Conservation (phyloP, 2,329 filamentous ascomycete species). For the Penicillium sp. region DNA sequence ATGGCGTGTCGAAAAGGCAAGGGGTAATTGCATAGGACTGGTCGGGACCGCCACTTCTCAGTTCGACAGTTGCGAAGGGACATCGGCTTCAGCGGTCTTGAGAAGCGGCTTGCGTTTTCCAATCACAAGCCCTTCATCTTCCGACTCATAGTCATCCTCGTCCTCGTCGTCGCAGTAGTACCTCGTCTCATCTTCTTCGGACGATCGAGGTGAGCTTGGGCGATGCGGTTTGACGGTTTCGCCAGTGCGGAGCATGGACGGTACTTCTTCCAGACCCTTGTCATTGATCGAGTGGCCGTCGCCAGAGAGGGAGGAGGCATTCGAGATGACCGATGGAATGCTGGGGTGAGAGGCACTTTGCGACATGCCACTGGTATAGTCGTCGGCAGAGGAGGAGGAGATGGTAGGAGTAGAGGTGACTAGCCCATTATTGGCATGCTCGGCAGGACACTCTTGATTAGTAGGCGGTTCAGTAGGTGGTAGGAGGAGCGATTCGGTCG, state of each 20-base stretch:
- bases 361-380: constrained; percentile 46
- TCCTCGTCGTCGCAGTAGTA: constrained; percentile 45
- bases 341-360: constrained; percentile 48
- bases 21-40: neutral
- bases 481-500: constrained; percentile 22
- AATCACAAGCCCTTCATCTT: constrained; percentile 43
- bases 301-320: constrained; percentile 45
- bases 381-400: constrained; percentile 46
- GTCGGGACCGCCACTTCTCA: constrained; percentile 8
- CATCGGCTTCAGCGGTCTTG: constrained; percentile 21
- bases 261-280: constrained; percentile 32
- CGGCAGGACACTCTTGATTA: constrained; percentile 17
- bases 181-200: constrained; percentile 38
- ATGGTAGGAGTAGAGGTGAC: constrained; percentile 43
- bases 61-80: constrained; percentile 4
- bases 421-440: constrained; percentile 25
- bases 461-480: constrained; percentile 15
- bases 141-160: constrained; percentile 41
- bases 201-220: constrained; percentile 20
- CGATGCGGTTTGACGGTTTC: constrained; percentile 40
- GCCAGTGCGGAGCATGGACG: constrained; percentile 41
- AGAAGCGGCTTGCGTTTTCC: constrained; percentile 34
- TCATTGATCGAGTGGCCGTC: constrained; percentile 31
- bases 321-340: constrained; percentile 45
- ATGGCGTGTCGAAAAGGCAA: neutral